Conservation (phyloP, 2,329 filamentous ascomycete genomes). For the Malbranchea cinnamomea region DNA sequence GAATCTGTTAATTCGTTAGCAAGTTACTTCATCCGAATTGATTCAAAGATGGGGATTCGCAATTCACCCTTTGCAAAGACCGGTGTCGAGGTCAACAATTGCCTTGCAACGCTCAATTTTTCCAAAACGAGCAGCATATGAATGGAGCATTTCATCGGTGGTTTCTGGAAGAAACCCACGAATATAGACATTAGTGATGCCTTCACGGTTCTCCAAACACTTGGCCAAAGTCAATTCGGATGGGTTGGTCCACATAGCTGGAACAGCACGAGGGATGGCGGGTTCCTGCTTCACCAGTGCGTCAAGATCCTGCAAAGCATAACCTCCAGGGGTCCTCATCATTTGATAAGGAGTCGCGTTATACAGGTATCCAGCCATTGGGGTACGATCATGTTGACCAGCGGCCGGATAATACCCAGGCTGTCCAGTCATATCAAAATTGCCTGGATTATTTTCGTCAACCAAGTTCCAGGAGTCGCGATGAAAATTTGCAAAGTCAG, state of each 20-base stretch:
- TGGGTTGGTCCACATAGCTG: conserved; percentile 67
- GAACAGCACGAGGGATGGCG: conserved; percentile 71
- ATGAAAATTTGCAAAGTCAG: conserved; percentile 22
- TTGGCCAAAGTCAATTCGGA: conserved; percentile 84
- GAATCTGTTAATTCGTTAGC: conserved; percentile 47
- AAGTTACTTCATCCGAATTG: conserved; percentile 6
- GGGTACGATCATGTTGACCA: conserved; percentile 44
- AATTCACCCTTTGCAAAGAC: conserved; percentile 84
- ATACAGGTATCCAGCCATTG: conserved; percentile 34
- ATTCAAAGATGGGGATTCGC: conserved; percentile 1
- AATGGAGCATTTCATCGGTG: conserved; percentile 73
- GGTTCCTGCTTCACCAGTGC: conserved; percentile 61
- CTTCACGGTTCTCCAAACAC: conserved; percentile 84
- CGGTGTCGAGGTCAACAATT: conserved; percentile 87
- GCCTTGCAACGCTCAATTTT: conserved; percentile 94
- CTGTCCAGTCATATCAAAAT: conserved; percentile 43
- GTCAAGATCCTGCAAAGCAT: conserved; percentile 40
- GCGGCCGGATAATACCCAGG: conserved; percentile 47
- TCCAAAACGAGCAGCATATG: conserved; percentile 77
- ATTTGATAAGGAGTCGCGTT: conserved; percentile 45
- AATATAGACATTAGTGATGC: conserved; percentile 97
- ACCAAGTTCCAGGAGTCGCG: conserved; percentile 26
- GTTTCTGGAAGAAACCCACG: conserved; percentile 90
- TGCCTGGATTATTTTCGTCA: conserved; percentile 38
- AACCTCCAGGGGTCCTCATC: conserved; percentile 31